Evolutionary conservation across 2,329 filamentous ascomycete genomes (phyloP).

Genomic region (Arthrobotrys iridis): DNA sequence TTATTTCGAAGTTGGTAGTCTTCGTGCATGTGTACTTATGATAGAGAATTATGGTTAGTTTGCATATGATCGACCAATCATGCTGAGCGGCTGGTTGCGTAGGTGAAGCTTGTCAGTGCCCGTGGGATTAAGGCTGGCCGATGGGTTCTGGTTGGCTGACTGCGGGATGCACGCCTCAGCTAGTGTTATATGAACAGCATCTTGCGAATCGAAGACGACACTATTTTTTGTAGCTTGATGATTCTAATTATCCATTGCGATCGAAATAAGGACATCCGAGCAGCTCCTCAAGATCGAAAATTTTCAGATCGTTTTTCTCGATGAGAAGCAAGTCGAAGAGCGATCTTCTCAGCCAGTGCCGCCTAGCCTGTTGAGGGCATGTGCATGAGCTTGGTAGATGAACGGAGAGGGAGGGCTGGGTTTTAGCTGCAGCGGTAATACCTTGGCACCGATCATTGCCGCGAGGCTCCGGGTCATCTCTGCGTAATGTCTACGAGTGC

Average conservation of each 20-base stretch:
- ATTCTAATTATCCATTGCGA: neutral
- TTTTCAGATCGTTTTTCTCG: neutral
- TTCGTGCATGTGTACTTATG: neutral
- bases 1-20: neutral
- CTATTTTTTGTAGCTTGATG: neutral
- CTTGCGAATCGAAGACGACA: constrained; percentile 2
- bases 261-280: constrained; percentile 5
- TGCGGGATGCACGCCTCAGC: constrained; percentile 1
- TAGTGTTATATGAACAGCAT: constrained; percentile 16
- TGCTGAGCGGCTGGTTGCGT: neutral
- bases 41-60: constrained; percentile 11
- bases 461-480: constrained; percentile 46
- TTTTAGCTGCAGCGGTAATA: constrained; percentile 20
- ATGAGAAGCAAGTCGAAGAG: neutral
- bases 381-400: constrained; percentile 25
- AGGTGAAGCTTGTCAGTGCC: constrained; percentile 24
- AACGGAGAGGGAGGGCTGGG: constrained; percentile 8
- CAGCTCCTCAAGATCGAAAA: neutral
- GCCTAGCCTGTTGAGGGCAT: constrained; percentile 26
- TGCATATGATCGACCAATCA: constrained; percentile 36
- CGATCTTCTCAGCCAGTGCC: constrained; percentile 15
- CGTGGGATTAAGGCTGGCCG: constrained; percentile 12
- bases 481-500: constrained; percentile 10
- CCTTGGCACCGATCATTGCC: constrained; percentile 51
- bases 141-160: constrained; percentile 24